Conservation (phyloP, 805 yeast genomes). For the Hanseniaspora hatyaiensis region DNA sequence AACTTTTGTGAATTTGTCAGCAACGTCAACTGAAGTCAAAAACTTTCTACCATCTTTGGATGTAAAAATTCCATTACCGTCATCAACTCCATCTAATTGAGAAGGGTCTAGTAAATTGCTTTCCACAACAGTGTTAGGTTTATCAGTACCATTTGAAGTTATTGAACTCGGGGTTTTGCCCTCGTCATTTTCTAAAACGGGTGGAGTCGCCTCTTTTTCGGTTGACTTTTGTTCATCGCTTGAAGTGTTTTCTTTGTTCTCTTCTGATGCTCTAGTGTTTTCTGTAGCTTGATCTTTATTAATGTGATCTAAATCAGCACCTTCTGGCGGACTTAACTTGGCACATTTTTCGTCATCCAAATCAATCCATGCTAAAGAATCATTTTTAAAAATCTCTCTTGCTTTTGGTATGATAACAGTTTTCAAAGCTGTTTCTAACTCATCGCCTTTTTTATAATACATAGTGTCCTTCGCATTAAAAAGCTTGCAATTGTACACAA, state of each 20-base stretch:
- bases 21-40: slow-evolving; percentile 7
- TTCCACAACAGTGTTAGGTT: neutral
- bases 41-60: slow-evolving; percentile 4
- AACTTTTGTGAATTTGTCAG: slow-evolving; percentile 6
- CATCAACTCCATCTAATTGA: slow-evolving; percentile 6
- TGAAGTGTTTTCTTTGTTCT: neutral
- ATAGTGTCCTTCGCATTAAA: slow-evolving; percentile 62
- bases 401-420: slow-evolving; percentile 26
- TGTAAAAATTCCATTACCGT: slow-evolving; percentile 7
- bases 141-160: neutral
- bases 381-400: neutral
- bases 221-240: no score
- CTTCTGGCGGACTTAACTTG: no score
- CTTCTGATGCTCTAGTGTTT: neutral
- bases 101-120: slow-evolving; percentile 8
- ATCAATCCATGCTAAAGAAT: neutral
- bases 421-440: slow-evolving; percentile 32
- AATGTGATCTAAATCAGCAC: neutral
- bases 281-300: neutral
- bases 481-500: slow-evolving; percentile 80
- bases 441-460: slow-evolving; percentile 51
- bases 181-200: no score
- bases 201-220: no score
- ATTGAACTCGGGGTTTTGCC: no score
- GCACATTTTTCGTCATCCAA: no score